These are phyloP conservation scores for Saccharomycopsis sp. DNA, from an alignment of 805 yeast genomes.

Conservation along the genomic window DNA sequence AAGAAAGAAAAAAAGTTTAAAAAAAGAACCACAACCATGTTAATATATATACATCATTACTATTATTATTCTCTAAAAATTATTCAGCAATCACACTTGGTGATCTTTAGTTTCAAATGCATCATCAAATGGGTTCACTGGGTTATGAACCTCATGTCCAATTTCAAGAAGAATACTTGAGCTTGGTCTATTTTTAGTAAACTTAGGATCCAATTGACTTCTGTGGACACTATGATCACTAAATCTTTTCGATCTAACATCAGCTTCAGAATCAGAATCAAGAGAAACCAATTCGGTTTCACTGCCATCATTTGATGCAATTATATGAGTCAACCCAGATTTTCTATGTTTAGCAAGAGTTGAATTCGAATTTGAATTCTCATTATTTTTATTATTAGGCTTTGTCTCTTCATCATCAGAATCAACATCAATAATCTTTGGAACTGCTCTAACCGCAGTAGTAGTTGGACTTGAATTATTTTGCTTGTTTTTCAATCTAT, in stretches of 20 bases:
- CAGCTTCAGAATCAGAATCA: slow-evolving; percentile 17
- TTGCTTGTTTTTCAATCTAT: slow-evolving; percentile 22
- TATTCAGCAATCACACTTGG: too few relatives aligned
- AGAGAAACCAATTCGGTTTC: slow-evolving; percentile 19
- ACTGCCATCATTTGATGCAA: slow-evolving; percentile 8
- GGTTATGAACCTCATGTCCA: slow-evolving; percentile 1
- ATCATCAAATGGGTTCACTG: slow-evolving; percentile 21
- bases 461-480: slow-evolving; percentile 34
- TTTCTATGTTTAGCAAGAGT: slow-evolving; percentile 12
- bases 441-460: slow-evolving; percentile 73
- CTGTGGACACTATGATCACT: neutral
- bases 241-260: slow-evolving; percentile 4
- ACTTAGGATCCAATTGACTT: neutral
- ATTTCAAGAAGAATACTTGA: slow-evolving; percentile 9
- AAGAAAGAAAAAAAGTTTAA: too few relatives aligned
- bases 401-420: slow-evolving; percentile 6
- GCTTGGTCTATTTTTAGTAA: slow-evolving; percentile 14
- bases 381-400: neutral
- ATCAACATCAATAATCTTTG: slow-evolving; percentile 53
- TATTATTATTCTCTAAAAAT: too few relatives aligned
- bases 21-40: too few relatives aligned
- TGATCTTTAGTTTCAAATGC: slow-evolving; percentile 3
- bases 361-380: too few relatives aligned
- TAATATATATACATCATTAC: too few relatives aligned
- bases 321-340: slow-evolving; percentile 20